Conservation (phyloP, 179 eudicot genomes). For the Carnegiea gigantea region DNA sequence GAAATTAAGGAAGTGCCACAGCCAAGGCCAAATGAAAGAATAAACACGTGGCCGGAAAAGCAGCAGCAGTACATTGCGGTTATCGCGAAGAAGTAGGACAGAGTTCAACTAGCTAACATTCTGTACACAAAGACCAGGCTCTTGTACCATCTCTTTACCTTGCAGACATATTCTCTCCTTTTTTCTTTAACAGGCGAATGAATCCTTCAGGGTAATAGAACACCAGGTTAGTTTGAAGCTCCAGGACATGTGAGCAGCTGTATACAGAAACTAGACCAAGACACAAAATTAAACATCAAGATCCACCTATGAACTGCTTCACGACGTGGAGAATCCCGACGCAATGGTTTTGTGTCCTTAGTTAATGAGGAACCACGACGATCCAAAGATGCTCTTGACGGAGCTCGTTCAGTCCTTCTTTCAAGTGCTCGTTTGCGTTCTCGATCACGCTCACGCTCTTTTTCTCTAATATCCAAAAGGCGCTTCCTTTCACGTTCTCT, state of each 20-base stretch:
- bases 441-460: slow-evolving; percentile 46
- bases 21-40: slow-evolving; percentile 12
- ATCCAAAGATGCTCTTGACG: slow-evolving; percentile 67
- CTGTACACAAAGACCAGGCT: slow-evolving; percentile 39
- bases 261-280: slow-evolving; percentile 58
- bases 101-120: slow-evolving; percentile 25
- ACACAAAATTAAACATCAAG: slow-evolving; percentile 54
- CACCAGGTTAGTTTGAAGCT: slow-evolving; percentile 73
- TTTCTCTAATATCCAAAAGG: slow-evolving; percentile 39
- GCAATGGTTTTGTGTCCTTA: slow-evolving; percentile 56
- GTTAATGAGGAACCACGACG: slow-evolving; percentile 58
- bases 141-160: slow-evolving; percentile 70
- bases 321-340: slow-evolving; percentile 80
- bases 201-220: slow-evolving; percentile 95
- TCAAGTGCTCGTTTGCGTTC: slow-evolving; percentile 65
- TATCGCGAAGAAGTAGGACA: slow-evolving; percentile 4
- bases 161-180: slow-evolving; percentile 96
- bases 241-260: slow-evolving; percentile 53
- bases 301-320: slow-evolving; percentile 91
- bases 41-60: slow-evolving; percentile 7
- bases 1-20: not conserved
- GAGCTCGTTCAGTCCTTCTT: slow-evolving; percentile 66
- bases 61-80: slow-evolving; percentile 19
- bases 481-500: slow-evolving; percentile 49
- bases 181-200: slow-evolving; percentile 92